These are phyloP conservation scores for Azolla pinnata DNA, from an alignment of 75 land plant species.

Conservation along the genomic window DNA sequence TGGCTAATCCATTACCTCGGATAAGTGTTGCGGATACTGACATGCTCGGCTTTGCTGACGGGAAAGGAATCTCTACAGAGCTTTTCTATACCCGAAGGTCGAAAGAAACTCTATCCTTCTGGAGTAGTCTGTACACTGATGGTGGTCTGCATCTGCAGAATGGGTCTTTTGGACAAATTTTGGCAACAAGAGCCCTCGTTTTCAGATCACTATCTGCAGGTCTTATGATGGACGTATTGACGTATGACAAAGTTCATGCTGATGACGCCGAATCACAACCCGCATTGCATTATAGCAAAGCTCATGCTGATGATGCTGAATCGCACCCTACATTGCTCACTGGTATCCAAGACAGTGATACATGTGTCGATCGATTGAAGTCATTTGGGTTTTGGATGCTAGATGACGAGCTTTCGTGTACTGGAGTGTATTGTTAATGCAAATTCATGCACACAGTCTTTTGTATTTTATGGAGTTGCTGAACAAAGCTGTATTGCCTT, in stretches of 20 bases:
- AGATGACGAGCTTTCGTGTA: conserved; percentile 49
- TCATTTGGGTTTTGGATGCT: conserved; percentile 40
- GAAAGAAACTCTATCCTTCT: conserved; percentile 20
- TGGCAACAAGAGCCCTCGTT: neutral
- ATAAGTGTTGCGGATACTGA: conserved; percentile 7
- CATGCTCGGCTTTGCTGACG: conserved; percentile 12
- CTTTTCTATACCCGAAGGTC: conserved; percentile 43
- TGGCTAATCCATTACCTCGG: conserved; percentile 18
- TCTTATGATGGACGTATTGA: conserved; percentile 7
- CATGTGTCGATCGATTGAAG: conserved; percentile 18
- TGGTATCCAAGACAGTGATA: conserved; percentile 6
- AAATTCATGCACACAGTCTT: too few species aligned
- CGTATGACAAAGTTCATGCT: conserved; percentile 6
- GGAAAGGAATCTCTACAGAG: conserved; percentile 17
- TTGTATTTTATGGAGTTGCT: too few species aligned
- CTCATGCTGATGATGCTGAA: conserved; percentile 2
- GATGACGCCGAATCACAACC: conserved; percentile 13
- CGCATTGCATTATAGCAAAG: conserved; percentile 2
- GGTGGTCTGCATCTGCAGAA: conserved; percentile 3
- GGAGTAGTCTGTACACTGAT: conserved; percentile 28
- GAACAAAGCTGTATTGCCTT: too few species aligned
- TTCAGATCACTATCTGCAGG: neutral
- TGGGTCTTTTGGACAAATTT: conserved; percentile 8
- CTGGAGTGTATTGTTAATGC: conserved; percentile 41
- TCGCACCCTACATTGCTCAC: conserved; percentile 33